These are phyloP conservation scores for Neurospora sp. DNA, from an alignment of 495 filamentous ascomycete species.

Conservation along the genomic window DNA sequence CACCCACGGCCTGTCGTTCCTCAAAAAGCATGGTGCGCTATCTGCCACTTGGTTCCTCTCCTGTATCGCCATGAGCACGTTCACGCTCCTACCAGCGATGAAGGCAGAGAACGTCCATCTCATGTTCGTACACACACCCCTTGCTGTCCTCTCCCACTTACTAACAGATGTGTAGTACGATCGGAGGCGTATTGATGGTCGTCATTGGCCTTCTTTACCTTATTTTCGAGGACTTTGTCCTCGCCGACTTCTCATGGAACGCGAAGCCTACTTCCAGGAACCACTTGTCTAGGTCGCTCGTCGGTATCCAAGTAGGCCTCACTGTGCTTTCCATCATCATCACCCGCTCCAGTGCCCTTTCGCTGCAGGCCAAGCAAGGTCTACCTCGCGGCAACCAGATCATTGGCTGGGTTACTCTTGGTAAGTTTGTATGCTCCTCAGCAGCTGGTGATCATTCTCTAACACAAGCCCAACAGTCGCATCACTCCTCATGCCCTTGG, in stretches of 20 bases:
- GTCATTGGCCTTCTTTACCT: slow-evolving; percentile 71
- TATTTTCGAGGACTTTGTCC: slow-evolving; percentile 63
- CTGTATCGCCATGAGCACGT: slow-evolving; percentile 76
- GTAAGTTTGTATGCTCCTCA: slow-evolving; percentile 33
- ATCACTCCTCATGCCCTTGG: slow-evolving; percentile 70
- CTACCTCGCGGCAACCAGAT: slow-evolving; percentile 85
- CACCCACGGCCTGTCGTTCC: slow-evolving; percentile 61
- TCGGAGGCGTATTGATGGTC: slow-evolving; percentile 73
- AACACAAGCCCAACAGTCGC: slow-evolving; percentile 37
- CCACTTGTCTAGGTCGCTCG: slow-evolving; percentile 28
- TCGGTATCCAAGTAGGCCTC: slow-evolving; percentile 57
- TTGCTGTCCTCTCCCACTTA: slow-evolving; percentile 1
- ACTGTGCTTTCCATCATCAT: slow-evolving; percentile 75
- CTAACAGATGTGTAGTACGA: slow-evolving; percentile 43
- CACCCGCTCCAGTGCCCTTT: slow-evolving; percentile 70
- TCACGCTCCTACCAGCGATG: slow-evolving; percentile 78
- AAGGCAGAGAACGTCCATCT: slow-evolving; percentile 69
- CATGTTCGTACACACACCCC: slow-evolving; percentile 49
- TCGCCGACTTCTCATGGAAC: slow-evolving; percentile 33
- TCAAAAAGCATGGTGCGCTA: slow-evolving; percentile 52
- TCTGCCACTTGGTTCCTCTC: slow-evolving; percentile 62
- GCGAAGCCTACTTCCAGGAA: slow-evolving; percentile 18
- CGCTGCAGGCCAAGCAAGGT: slow-evolving; percentile 76
- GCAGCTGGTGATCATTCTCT: neutral
- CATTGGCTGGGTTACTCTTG: slow-evolving; percentile 74